Conservation (phyloP, 2,329 filamentous ascomycete genomes). For the Beauveria caledonica region DNA sequence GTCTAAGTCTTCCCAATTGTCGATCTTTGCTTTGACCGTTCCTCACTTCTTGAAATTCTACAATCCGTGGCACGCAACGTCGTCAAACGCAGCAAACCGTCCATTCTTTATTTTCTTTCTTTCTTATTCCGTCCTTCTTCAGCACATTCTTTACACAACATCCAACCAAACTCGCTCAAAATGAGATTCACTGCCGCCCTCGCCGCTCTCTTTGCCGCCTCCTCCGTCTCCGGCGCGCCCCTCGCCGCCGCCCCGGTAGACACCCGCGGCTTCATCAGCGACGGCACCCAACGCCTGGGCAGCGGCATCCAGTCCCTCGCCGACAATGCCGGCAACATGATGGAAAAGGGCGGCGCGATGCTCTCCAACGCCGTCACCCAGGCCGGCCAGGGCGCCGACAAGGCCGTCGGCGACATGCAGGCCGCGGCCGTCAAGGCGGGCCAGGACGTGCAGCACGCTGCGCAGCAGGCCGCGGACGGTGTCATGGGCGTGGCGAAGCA, state of each 20-base stretch:
- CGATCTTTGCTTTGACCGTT: no score
- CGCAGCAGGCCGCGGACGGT: background rate
- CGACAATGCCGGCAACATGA: slow-evolving; percentile 1
- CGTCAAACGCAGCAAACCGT: no score
- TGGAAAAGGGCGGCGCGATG: background rate
- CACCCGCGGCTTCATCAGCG: background rate
- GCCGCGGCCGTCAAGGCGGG: background rate
- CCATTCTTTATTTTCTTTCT: background rate
- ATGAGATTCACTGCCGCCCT: background rate
- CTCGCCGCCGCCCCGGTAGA: background rate
- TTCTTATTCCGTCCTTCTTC: background rate
- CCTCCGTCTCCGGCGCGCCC: background rate
- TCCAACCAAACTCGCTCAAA: background rate
- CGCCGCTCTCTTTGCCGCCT: background rate
- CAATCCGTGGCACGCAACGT: no score
- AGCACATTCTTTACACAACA: background rate
- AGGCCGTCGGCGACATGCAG: background rate
- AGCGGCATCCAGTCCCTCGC: background rate
- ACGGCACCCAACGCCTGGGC: background rate
- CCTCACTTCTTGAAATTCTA: no score
- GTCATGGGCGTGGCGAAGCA: background rate
- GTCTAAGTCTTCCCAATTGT: background rate
- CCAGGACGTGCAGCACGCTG: background rate
- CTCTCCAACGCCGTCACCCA: background rate
- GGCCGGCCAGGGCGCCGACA: background rate